phyloP scores from a whole-genome alignment of 192 early-diverging fungal genomes.

The Spinellus fusiger region DNA sequence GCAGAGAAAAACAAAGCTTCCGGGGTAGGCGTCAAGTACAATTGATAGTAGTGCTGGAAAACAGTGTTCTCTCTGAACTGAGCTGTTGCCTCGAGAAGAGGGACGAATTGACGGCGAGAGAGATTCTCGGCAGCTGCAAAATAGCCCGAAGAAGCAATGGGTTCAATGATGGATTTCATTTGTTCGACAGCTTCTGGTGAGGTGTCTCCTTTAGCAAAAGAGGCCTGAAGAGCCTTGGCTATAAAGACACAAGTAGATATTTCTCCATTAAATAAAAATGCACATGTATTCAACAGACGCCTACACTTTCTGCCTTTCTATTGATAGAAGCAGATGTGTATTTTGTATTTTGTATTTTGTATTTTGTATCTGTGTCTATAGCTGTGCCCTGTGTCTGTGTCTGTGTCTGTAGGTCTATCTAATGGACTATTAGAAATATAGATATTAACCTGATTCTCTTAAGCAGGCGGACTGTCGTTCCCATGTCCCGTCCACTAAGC shows the following conservation, averaged over 20 bases:
- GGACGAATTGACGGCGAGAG: slow-evolving; percentile 30
- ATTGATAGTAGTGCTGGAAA: slow-evolving; percentile 6
- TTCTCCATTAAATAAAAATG: background rate
- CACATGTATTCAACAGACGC: too few relatives aligned
- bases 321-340: too few relatives aligned
- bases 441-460: slow-evolving; percentile 21
- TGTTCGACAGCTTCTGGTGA: slow-evolving; percentile 3
- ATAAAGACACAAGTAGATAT: background rate
- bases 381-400: too few relatives aligned
- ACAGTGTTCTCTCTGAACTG: background rate
- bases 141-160: slow-evolving; percentile 27
- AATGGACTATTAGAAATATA: background rate
- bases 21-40: background rate
- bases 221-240: background rate
- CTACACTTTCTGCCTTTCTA: background rate
- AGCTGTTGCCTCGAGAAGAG: background rate
- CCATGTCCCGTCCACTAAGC: slow-evolving; percentile 12
- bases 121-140: slow-evolving; percentile 27
- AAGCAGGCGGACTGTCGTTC: slow-evolving; percentile 27
- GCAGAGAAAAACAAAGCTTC: background rate
- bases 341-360: too few relatives aligned
- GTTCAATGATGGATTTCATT: slow-evolving; percentile 17
- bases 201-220: background rate
- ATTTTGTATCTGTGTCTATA: too few relatives aligned
- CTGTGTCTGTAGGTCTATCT: too few relatives aligned